Conservation (phyloP, 176 grass and related monocot species). For the Bolboschoenus planiculmis region DNA sequence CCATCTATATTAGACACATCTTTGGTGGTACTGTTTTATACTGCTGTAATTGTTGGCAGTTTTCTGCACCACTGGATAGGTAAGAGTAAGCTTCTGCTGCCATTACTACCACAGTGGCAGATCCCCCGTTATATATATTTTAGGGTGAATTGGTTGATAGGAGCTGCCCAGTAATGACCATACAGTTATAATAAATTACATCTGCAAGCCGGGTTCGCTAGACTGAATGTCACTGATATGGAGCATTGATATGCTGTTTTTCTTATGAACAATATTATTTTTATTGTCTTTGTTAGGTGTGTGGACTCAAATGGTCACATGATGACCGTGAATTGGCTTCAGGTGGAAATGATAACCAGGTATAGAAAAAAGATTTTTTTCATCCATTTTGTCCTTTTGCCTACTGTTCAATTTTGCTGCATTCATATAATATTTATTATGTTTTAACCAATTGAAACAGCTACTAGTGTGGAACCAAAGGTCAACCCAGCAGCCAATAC, state of each 20-base stretch:
- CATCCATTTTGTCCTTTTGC: not conserved
- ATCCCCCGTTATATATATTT: not conserved
- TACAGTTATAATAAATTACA: not conserved
- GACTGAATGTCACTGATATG: not conserved
- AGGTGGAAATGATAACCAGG: slow-evolving; percentile 94
- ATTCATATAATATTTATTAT: not conserved
- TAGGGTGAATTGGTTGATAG: too few species aligned
- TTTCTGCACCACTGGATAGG: not conserved
- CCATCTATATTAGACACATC: not conserved
- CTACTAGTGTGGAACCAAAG: slow-evolving; percentile 93
- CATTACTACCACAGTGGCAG: not conserved
- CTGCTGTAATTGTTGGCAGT: not conserved
- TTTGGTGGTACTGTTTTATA: not conserved
- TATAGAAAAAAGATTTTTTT: not conserved
- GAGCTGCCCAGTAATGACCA: too few species aligned
- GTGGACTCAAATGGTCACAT: slow-evolving; percentile 96
- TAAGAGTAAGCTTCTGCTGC: not conserved
- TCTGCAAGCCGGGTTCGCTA: not conserved
- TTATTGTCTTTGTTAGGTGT: slow-evolving; percentile 52
- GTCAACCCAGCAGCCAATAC: slow-evolving; percentile 57
- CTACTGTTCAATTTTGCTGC: not conserved
- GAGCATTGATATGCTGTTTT: not conserved
- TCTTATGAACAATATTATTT: not conserved
- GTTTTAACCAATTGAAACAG: slow-evolving; percentile 21
- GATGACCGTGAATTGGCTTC: slow-evolving; percentile 94